phyloP scores from a whole-genome alignment of 2,329 filamentous ascomycete genomes.

The Blastomyces parvus region DNA sequence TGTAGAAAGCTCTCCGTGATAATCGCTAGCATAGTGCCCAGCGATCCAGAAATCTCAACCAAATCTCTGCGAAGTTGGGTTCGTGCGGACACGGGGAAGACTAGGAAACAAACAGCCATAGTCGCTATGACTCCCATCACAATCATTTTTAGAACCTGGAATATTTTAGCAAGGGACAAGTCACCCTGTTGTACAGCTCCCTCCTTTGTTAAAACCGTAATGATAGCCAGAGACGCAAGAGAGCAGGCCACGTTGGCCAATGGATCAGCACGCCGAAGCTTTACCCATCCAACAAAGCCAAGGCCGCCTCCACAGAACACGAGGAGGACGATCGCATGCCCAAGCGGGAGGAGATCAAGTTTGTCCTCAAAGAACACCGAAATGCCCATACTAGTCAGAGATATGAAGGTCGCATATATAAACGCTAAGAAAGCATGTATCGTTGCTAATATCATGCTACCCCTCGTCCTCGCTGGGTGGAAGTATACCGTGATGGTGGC shows the following conservation, averaged over 20 bases:
- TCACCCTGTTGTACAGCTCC: constrained; percentile 73
- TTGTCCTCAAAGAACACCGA: constrained; percentile 66
- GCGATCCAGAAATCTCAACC: constrained; percentile 60
- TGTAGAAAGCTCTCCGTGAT: constrained; percentile 77
- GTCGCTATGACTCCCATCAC: constrained; percentile 65
- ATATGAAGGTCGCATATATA: constrained; percentile 64
- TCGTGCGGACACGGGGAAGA: constrained; percentile 72
- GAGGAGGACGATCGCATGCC: constrained; percentile 68
- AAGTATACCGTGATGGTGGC: constrained; percentile 94
- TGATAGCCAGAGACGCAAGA: constrained; percentile 76
- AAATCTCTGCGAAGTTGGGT: constrained; percentile 63
- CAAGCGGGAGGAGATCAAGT: constrained; percentile 57
- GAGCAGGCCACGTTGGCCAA: constrained; percentile 79
- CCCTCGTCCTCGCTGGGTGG: constrained; percentile 74
- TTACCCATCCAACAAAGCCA: constrained; percentile 80
- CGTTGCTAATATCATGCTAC: constrained; percentile 81
- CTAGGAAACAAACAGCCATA: constrained; percentile 62
- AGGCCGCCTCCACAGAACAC: constrained; percentile 79
- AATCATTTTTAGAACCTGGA: constrained; percentile 74
- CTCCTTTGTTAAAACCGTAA: constrained; percentile 84
- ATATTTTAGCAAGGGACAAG: constrained; percentile 71
- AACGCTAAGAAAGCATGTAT: constrained; percentile 69
- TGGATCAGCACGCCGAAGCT: constrained; percentile 67
- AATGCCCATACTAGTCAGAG: constrained; percentile 78
- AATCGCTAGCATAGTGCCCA: constrained; percentile 70